Percentiles rank a stretch among this genome's conserved stretches.
Evolutionary conservation across 371 early-diverging fungal genomes (phyloP).

Genomic region (Mucor racemosus): DNA sequence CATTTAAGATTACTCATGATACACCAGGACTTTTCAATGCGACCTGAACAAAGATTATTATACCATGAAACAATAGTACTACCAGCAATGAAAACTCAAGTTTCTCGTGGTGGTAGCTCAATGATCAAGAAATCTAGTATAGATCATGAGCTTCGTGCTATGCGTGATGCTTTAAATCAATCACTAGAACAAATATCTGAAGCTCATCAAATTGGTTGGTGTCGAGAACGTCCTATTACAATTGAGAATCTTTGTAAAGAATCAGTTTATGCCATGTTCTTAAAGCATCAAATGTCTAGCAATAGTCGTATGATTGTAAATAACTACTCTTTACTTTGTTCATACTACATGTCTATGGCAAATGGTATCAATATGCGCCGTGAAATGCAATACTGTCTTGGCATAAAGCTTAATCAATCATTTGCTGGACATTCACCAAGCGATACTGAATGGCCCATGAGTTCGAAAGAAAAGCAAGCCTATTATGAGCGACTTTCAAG

Average conservation of each 20-base stretch:
- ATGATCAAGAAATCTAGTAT: not conserved
- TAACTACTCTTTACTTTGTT: conserved; percentile 26
- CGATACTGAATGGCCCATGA: conserved; percentile 35
- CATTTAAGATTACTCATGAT: conserved; percentile 19
- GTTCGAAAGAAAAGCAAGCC: not conserved
- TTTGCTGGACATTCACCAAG: conserved; percentile 21
- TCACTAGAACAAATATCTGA: conserved; percentile 31
- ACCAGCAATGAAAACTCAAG: conserved; percentile 24
- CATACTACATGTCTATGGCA: conserved; percentile 55
- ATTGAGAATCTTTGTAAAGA: conserved; percentile 31
- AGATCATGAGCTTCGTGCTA: conserved; percentile 9
- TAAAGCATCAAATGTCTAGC: conserved; percentile 26
- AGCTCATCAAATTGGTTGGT: conserved; percentile 25
- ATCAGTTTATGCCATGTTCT: conserved; percentile 24
- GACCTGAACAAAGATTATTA: not conserved
- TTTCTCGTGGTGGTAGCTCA: not conserved
- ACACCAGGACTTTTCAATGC: not conserved
- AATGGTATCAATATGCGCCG: conserved; percentile 56
- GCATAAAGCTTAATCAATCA: not conserved
- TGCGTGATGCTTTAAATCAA: conserved; percentile 25
- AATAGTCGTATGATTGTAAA: conserved; percentile 15
- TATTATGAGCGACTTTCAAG: not conserved
- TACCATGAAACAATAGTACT: conserved; percentile 6
- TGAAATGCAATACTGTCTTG: conserved; percentile 53
- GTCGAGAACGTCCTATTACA: conserved; percentile 15